phyloP scores from a whole-genome alignment of 805 yeast genomes.

The Dipodascopsis tothii region DNA sequence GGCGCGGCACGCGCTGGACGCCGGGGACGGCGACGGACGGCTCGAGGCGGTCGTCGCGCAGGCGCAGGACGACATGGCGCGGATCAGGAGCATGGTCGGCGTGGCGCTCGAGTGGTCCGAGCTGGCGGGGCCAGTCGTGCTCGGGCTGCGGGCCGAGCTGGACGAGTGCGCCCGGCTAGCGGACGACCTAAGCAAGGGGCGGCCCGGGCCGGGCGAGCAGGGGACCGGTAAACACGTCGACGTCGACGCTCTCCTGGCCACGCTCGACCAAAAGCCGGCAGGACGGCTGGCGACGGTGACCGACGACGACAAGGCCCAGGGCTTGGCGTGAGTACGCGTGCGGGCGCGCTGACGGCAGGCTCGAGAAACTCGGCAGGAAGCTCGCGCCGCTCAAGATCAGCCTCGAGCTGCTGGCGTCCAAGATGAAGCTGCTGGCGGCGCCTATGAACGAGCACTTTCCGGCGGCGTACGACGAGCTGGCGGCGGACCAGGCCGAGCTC shows the following conservation, averaged over 20 bases:
- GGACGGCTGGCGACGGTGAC: slow-evolving; percentile 8
- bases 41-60: background rate
- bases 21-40: background rate
- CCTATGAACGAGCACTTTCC: slow-evolving; percentile 5
- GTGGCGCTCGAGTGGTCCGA: slow-evolving; percentile 20
- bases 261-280: background rate
- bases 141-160: slow-evolving; percentile 10
- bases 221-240: background rate
- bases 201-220: too few relatives aligned
- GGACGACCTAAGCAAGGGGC: slow-evolving; percentile 1
- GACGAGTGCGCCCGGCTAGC: slow-evolving; percentile 5
- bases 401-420: slow-evolving; percentile 8
- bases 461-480: slow-evolving; percentile 1
- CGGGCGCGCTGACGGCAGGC: slow-evolving; percentile 1
- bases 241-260: background rate
- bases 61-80: background rate
- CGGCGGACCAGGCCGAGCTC: slow-evolving; percentile 1
- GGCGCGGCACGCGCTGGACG: too few relatives aligned
- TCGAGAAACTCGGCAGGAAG: slow-evolving; percentile 5
- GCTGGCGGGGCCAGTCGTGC: slow-evolving; percentile 6
- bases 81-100: slow-evolving; percentile 8
- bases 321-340: slow-evolving; percentile 3
- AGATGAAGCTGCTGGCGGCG: slow-evolving; percentile 3
- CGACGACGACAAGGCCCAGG: slow-evolving; percentile 8
- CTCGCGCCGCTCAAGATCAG: slow-evolving; percentile 13